Conservation (phyloP, 192 early-diverging fungal genomes). For the Kickxella alabastrina region DNA sequence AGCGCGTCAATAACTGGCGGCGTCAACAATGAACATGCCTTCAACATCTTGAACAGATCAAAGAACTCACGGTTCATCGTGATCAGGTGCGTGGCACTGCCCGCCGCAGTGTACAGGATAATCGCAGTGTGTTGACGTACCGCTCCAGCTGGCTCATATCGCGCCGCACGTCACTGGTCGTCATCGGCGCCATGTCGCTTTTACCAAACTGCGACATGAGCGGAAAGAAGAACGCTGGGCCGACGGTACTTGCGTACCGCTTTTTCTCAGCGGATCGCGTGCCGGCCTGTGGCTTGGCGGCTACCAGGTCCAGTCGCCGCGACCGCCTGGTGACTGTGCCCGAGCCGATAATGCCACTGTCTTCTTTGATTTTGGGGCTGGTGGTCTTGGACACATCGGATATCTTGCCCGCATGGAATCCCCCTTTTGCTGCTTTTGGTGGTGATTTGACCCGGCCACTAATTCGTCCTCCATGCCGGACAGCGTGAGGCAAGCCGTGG, state of each 20-base stretch:
- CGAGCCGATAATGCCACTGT: slow-evolving; percentile 7
- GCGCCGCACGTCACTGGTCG: slow-evolving; percentile 22
- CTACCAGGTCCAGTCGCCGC: slow-evolving; percentile 25
- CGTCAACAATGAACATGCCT: no score
- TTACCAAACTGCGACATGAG: slow-evolving; percentile 39
- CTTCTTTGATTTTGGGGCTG: no score
- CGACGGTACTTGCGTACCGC: slow-evolving; percentile 21
- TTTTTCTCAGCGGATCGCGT: not conserved
- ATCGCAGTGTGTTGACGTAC: slow-evolving; percentile 41
- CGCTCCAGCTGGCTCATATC: slow-evolving; percentile 25
- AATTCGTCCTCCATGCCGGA: slow-evolving; percentile 1
- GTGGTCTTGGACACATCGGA: not conserved
- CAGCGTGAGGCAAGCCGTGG: slow-evolving; percentile 35
- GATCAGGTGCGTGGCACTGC: slow-evolving; percentile 29
- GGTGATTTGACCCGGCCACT: no score
- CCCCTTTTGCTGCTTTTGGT: no score
- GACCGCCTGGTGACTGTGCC: slow-evolving; percentile 42
- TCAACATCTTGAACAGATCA: slow-evolving; percentile 26
- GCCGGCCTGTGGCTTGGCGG: not conserved
- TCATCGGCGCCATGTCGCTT: slow-evolving; percentile 25
- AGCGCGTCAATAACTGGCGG: slow-evolving; percentile 38
- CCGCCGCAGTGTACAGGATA: slow-evolving; percentile 31
- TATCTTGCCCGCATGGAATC: no score
- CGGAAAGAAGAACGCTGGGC: slow-evolving; percentile 44
- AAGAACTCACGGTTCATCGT: slow-evolving; percentile 47